Evolutionary conservation across 225 moss, liverwort and hornwort genomes (phyloP).

Genomic region (Sphagnum tenellum): DNA sequence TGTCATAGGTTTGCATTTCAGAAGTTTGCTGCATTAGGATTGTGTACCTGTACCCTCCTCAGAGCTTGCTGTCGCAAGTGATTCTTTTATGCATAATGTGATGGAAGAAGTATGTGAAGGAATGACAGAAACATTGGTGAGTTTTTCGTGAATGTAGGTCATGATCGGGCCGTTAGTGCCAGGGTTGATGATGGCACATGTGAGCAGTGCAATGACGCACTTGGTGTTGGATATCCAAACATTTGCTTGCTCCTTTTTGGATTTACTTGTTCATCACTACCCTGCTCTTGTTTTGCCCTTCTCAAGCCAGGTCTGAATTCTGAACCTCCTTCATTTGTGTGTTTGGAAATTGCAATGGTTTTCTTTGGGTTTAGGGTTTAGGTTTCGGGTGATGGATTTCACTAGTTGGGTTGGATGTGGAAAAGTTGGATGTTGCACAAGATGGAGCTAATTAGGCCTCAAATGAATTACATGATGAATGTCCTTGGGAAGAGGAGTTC

Average conservation of each 20-base stretch:
- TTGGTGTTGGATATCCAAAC: slow-evolving; percentile 81
- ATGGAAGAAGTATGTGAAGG: background rate
- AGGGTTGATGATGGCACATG: slow-evolving; percentile 76
- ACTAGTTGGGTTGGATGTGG: too few relatives aligned
- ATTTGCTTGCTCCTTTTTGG: slow-evolving; percentile 70
- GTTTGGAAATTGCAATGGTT: too few relatives aligned
- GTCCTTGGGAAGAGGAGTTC: too few relatives aligned
- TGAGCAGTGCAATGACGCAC: slow-evolving; percentile 98
- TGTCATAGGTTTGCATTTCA: too few relatives aligned
- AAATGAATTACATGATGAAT: too few relatives aligned
- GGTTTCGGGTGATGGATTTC: too few relatives aligned
- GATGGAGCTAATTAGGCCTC: too few relatives aligned
- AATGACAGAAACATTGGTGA: background rate
- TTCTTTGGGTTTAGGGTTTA: too few relatives aligned
- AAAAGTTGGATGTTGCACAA: too few relatives aligned
- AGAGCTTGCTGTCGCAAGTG: background rate
- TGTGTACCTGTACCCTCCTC: background rate
- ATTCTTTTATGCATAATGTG: background rate
- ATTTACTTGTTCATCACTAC: slow-evolving; percentile 75
- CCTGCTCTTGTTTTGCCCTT: slow-evolving; percentile 60
- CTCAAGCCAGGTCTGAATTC: slow-evolving; percentile 45
- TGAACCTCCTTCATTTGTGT: too few relatives aligned
- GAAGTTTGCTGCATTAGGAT: background rate
- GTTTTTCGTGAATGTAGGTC: slow-evolving; percentile 28
- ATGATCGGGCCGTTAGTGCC: slow-evolving; percentile 95